phyloP scores from a whole-genome alignment of 2,329 filamentous ascomycete genomes.

The Camillea tinctor region DNA sequence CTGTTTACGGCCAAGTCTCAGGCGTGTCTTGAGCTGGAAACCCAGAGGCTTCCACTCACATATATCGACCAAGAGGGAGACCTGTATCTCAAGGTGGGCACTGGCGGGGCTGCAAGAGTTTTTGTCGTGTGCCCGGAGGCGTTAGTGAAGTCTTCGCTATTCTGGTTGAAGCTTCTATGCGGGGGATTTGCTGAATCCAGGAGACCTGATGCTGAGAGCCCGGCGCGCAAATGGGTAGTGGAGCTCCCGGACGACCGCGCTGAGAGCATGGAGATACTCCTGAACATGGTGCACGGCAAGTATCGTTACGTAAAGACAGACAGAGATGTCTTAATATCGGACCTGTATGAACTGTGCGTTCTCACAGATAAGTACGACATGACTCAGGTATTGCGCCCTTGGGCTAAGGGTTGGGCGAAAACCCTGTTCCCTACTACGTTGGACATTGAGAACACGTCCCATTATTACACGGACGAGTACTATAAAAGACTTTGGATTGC shows the following conservation, averaged over 20 bases:
- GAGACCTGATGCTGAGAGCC: neutral
- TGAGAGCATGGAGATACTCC: neutral
- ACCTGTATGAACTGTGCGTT: conserved; percentile 20
- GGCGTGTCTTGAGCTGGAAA: too few relatives aligned
- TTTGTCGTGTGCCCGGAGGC: conserved; percentile 9
- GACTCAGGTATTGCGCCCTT: conserved; percentile 18
- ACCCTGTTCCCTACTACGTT: too few relatives aligned
- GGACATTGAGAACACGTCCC: conserved; percentile 2
- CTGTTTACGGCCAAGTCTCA: too few relatives aligned
- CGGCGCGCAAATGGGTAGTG: neutral
- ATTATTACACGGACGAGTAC: conserved; percentile 13
- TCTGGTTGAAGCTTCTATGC: conserved; percentile 8
- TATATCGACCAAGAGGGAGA: conserved; percentile 6
- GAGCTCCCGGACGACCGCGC: conserved; percentile 6
- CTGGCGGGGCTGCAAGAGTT: neutral
- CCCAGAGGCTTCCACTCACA: neutral
- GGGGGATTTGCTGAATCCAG: conserved; percentile 5
- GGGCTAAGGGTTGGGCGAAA: conserved; percentile 19
- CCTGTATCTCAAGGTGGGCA: conserved; percentile 4
- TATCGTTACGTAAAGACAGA: conserved; percentile 1
- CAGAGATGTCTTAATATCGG: conserved; percentile 10
- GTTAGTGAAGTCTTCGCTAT: conserved; percentile 2
- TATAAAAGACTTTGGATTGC: conserved; percentile 20
- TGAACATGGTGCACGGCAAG: conserved; percentile 1
- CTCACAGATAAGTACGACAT: conserved; percentile 23